These are phyloP conservation scores for Neurospora intermedia DNA, from an alignment of 495 filamentous ascomycete species.

Conservation along the genomic window DNA sequence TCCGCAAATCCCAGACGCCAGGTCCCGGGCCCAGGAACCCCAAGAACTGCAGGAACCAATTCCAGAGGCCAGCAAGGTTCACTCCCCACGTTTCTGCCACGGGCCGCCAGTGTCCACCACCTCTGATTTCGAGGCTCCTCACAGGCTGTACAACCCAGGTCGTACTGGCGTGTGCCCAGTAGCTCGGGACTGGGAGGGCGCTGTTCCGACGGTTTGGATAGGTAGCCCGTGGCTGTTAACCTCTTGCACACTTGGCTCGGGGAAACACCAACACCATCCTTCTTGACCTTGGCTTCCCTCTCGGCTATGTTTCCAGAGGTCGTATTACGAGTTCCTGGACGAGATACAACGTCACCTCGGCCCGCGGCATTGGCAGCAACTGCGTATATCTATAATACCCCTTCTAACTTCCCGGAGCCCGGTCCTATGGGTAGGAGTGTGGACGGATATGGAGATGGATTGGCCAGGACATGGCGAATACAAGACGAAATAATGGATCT, in stretches of 20 bases:
- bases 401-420: background rate
- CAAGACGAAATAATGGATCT: background rate
- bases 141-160: background rate
- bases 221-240: background rate
- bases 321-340: background rate
- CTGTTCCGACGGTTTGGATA: background rate
- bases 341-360: background rate
- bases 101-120: background rate
- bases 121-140: background rate
- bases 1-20: background rate
- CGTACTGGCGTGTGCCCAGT: background rate
- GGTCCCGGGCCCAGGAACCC: background rate
- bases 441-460: background rate
- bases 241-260: background rate
- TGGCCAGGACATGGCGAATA: background rate
- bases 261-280: background rate
- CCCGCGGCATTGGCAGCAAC: background rate
- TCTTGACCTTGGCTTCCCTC: background rate
- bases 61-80: background rate
- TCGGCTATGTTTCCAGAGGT: background rate
- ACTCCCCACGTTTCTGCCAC: background rate
- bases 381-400: background rate
- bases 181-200: background rate
- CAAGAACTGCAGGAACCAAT: background rate
- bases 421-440: background rate